Percentiles rank a stretch among this genome's conserved stretches.
Conservation (phyloP, 441 rosid species). For the Corymbia calophylla region DNA sequence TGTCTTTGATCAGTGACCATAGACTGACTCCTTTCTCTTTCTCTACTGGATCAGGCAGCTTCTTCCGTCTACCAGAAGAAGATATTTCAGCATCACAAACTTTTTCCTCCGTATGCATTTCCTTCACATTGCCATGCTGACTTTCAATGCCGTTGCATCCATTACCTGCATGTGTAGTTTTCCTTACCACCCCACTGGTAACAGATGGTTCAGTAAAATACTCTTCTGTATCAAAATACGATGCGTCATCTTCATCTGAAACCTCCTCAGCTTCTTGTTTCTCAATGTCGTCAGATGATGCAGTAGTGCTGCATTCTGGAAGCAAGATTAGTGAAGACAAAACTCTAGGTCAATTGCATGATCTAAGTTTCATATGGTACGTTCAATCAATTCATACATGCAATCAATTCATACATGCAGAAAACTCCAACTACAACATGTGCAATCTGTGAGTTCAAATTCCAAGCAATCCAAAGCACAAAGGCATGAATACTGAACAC, state of each 20-base stretch:
- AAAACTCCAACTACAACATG: background rate
- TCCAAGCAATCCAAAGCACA: background rate
- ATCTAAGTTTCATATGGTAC: background rate
- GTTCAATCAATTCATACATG: background rate
- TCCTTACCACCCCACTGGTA: constrained; percentile 23
- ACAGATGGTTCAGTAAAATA: constrained; percentile 42
- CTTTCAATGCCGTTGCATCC: constrained; percentile 8
- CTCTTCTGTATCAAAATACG: constrained; percentile 69
- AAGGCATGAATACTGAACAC: background rate
- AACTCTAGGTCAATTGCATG: background rate
- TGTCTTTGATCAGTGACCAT: constrained; percentile 94
- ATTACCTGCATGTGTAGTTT: constrained; percentile 9
- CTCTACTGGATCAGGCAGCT: constrained; percentile 91
- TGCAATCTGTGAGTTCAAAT: background rate
- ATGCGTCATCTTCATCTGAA: constrained; percentile 67
- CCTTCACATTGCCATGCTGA: constrained; percentile 20
- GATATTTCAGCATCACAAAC: constrained; percentile 23
- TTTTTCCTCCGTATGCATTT: constrained; percentile 31
- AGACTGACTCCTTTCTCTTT: constrained; percentile 95
- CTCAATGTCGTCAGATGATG: constrained; percentile 87
- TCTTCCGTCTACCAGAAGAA: constrained; percentile 54
- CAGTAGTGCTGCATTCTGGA: constrained; percentile 91
- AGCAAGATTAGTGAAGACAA: constrained; percentile 12
- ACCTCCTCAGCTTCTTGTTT: constrained; percentile 77
- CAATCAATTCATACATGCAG: background rate